phyloP scores from a whole-genome alignment of 352 stramenopile species.

The Phytopythium vexans region DNA sequence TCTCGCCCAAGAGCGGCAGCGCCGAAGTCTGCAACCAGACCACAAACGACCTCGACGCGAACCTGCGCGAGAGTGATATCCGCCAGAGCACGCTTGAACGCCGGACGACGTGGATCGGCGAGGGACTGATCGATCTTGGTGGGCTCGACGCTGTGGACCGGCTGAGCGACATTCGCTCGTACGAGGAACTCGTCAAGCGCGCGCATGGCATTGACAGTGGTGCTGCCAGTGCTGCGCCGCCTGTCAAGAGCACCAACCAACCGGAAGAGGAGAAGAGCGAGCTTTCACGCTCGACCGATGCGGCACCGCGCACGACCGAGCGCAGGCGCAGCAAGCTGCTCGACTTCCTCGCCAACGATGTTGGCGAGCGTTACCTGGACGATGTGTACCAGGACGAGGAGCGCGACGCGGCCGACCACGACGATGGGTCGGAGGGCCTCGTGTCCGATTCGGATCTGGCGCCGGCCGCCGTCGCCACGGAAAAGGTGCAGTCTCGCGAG shows the following conservation, averaged over 20 bases:
- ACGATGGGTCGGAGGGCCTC: conserved; percentile 19
- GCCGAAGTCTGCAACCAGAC: not conserved
- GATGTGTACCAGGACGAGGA: conserved; percentile 69
- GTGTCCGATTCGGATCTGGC: conserved; percentile 14
- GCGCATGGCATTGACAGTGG: not conserved
- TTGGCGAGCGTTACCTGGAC: conserved; percentile 66
- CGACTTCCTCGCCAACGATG: conserved; percentile 71
- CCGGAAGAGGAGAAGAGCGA: too few species aligned
- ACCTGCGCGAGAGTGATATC: conserved; percentile 12
- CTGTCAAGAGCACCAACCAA: too few species aligned
- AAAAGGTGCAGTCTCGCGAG: conserved; percentile 10
- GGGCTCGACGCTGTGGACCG: conserved; percentile 51
- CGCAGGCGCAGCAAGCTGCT: conserved; percentile 61
- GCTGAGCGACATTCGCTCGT: conserved; percentile 35
- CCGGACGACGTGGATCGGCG: conserved; percentile 65
- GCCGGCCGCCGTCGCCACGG: conserved; percentile 14
- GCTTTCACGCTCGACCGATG: too few species aligned
- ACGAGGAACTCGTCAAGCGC: conserved; percentile 26
- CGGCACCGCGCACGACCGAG: conserved; percentile 6
- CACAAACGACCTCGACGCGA: conserved; percentile 10
- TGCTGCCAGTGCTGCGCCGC: not conserved
- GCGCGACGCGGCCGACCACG: conserved; percentile 22
- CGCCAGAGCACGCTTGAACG: conserved; percentile 24
- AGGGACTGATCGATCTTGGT: conserved; percentile 52
- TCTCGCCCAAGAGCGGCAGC: conserved; percentile 9